Percentiles rank a stretch among this genome's conserved stretches.
These are phyloP conservation scores for Agapanthus africanus DNA, from an alignment of 106 monocot genomes.

Conservation along the genomic window DNA sequence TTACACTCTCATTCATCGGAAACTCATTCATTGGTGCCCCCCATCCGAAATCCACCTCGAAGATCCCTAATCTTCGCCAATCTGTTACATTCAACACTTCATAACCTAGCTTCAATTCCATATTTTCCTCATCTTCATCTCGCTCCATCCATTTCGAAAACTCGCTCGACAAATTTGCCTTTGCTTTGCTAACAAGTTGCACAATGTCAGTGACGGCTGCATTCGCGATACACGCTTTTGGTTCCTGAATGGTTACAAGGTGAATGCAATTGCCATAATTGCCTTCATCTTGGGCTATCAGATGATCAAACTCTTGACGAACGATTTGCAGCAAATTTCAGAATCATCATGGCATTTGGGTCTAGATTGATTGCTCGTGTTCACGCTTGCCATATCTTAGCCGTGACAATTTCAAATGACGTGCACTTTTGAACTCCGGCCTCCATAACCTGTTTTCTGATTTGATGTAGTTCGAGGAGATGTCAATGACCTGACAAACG, in stretches of 20 bases:
- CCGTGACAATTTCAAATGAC: background rate
- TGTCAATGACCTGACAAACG: background rate
- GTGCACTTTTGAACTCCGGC: background rate
- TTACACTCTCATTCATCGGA: slow-evolving; percentile 13
- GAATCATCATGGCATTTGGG: slow-evolving; percentile 4
- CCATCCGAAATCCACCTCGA: slow-evolving; percentile 24
- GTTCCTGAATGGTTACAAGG: slow-evolving; percentile 4
- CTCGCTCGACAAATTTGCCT: slow-evolving; percentile 7
- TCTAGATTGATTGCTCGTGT: slow-evolving; percentile 15
- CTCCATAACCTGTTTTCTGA: background rate
- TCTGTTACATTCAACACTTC: slow-evolving; percentile 16
- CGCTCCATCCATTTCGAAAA: slow-evolving; percentile 10
- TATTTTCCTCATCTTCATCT: slow-evolving; percentile 3
- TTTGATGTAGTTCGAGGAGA: background rate
- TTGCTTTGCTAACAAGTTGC: slow-evolving; percentile 15
- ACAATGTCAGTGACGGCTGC: slow-evolving; percentile 13
- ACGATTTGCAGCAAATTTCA: slow-evolving; percentile 19
- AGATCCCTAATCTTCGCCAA: slow-evolving; percentile 21
- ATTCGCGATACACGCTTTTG: background rate
- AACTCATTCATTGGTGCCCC: slow-evolving; percentile 14
- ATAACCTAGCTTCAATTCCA: slow-evolving; percentile 10
- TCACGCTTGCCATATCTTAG: slow-evolving; percentile 23
- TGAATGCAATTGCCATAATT: slow-evolving; percentile 35
- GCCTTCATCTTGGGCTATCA: background rate
- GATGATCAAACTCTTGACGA: slow-evolving; percentile 7